Conservation (phyloP, 2,329 filamentous ascomycete species). For the Ophidiomyces ophidiicola region DNA sequence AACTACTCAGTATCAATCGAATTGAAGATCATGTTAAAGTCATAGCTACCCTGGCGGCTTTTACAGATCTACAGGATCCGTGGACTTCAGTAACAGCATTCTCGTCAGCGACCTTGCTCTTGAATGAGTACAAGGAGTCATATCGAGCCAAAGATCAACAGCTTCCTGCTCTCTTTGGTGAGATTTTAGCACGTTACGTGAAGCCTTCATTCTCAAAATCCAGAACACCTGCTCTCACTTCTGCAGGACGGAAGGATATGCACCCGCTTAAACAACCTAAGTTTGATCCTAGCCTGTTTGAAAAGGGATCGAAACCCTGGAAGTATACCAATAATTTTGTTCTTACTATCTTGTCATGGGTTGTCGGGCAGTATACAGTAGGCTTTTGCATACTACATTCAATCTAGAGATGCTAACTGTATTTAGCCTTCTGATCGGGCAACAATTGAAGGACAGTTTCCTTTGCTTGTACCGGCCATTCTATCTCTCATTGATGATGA, state of each 20-base stretch:
- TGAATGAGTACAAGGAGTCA: slow-evolving; percentile 14
- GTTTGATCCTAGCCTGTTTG: slow-evolving; percentile 27
- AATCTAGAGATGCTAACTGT: not conserved
- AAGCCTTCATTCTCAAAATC: slow-evolving; percentile 33
- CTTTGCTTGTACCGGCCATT: slow-evolving; percentile 34
- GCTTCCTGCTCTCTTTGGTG: slow-evolving; percentile 19
- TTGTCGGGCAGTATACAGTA: slow-evolving; percentile 29
- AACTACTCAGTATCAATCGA: slow-evolving; percentile 16
- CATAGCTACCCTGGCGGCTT: slow-evolving; percentile 25
- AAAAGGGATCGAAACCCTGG: slow-evolving; percentile 31
- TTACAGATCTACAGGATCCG: slow-evolving; percentile 23
- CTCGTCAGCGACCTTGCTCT: slow-evolving; percentile 15
- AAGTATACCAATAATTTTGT: slow-evolving; percentile 27
- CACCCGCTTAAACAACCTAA: slow-evolving; percentile 28
- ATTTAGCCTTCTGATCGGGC: slow-evolving; percentile 20
- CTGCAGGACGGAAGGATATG: slow-evolving; percentile 34
- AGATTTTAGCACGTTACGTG: slow-evolving; percentile 24
- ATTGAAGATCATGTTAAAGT: slow-evolving; percentile 19
- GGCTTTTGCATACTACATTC: slow-evolving; percentile 1
- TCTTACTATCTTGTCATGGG: slow-evolving; percentile 27
- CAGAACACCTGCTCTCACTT: slow-evolving; percentile 33
- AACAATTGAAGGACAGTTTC: slow-evolving; percentile 33
- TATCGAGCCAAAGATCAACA: slow-evolving; percentile 6
- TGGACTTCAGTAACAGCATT: slow-evolving; percentile 25
- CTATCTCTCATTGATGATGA: slow-evolving; percentile 35